Base-by-base conservation (phyloP, 148 eudicot genomes). In the Silene uniflora region DNA sequence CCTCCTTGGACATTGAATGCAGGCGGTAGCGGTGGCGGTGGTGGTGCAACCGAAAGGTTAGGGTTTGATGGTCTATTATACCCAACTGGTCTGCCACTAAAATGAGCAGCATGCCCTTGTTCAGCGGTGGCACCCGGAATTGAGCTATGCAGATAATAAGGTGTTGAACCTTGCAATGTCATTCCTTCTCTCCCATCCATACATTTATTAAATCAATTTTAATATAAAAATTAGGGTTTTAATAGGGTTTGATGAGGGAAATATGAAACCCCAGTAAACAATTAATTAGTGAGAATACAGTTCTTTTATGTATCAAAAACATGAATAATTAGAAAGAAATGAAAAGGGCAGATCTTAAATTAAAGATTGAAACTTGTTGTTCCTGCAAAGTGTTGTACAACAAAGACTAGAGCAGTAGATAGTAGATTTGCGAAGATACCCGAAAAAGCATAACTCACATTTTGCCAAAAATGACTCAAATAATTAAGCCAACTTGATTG, bases 181-280 rank as follows among this genome's bases (percentile, higher is more conserved):
- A 85, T 85, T 11, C 85, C 88, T 85, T 83, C 82, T 80, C 88
- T 82, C 74, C 84, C 88, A 77, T 85, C 88, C 88, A 85, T 85
- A 83, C 83, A 80, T 82, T 82, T 77, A 83, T 78, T 61, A 62
- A 23, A 76, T 62, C 69, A 76, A 5, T 0, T 47, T 71, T 67
- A 23, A 73, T 13, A 46, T 77, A 8, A 55, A 77, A 68, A 13
- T 13, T 67, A 73, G 75, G 78, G 72, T 73, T 73, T 58, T n/a
- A 23, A 29, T 29, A 29, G 32, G 32, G 32, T 29, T 29, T 29
- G 2, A 29, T 29, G 2, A 29, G 2, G 2, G 2, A 29, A 29
- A 29, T 29, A 29, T 29, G 32, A 29, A 29, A 74, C 69, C 65
- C 54, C 19, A 42, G 39, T 10, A 39, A 54, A 67, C 39, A 67